These are phyloP conservation scores for Penicillium digitatum DNA, from an alignment of 2,329 filamentous ascomycete species.

Conservation along the genomic window DNA sequence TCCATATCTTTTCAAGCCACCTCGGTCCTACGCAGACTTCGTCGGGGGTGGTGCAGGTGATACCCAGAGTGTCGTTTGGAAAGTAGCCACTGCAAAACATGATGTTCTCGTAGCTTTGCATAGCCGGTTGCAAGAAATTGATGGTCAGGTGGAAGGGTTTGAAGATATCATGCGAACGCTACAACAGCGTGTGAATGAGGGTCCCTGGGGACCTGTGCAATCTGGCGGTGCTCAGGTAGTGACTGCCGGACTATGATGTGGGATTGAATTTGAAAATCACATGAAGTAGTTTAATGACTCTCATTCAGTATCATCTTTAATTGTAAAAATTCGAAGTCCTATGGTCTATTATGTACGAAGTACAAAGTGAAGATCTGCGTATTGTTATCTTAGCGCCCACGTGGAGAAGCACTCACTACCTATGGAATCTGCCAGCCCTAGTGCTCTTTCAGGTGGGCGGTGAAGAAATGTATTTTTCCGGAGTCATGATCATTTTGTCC, in stretches of 20 bases:
- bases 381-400: slow-evolving; percentile 16
- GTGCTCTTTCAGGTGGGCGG: slow-evolving; percentile 14
- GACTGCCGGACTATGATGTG: slow-evolving; percentile 32
- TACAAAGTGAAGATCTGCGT: slow-evolving; percentile 8
- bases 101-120: slow-evolving; percentile 53
- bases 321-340: neutral
- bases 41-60: slow-evolving; percentile 55
- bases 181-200: slow-evolving; percentile 41
- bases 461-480: slow-evolving; percentile 21
- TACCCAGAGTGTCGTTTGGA: slow-evolving; percentile 55
- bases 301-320: neutral
- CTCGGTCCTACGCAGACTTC: slow-evolving; percentile 55
- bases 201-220: slow-evolving; percentile 38
- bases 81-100: slow-evolving; percentile 55
- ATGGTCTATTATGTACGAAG: neutral
- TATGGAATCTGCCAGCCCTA: slow-evolving; percentile 10
- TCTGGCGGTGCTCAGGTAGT: slow-evolving; percentile 35
- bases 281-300: neutral
- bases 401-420: slow-evolving; percentile 14
- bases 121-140: slow-evolving; percentile 38
- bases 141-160: slow-evolving; percentile 32
- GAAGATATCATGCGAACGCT: slow-evolving; percentile 42
- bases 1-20: slow-evolving; percentile 55
- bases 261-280: neutral
- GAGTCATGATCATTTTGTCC: slow-evolving; percentile 3